These are phyloP conservation scores for Amoebophrya sp. DNA, from an alignment of 169 alveolate genomes.

Conservation along the genomic window DNA sequence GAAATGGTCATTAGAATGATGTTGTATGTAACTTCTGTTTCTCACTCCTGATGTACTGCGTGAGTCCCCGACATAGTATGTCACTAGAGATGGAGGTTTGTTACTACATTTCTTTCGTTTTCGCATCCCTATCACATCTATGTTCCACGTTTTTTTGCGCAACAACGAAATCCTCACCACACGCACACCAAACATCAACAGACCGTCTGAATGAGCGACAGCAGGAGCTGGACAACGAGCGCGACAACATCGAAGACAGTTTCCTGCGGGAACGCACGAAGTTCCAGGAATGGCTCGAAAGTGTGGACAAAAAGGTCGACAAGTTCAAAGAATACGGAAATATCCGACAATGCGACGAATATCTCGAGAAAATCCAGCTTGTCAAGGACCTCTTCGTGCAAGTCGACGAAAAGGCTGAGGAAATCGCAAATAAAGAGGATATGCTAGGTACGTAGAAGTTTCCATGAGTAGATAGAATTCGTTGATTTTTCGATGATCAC, in stretches of 20 bases:
- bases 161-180: slow-evolving; percentile 24
- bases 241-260: slow-evolving; percentile 54
- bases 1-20: too few species aligned
- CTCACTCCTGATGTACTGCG: too few species aligned
- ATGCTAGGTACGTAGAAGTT: too few species aligned
- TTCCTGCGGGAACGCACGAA: slow-evolving; percentile 54
- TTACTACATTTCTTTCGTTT: too few species aligned
- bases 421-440: slow-evolving; percentile 17
- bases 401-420: neutral
- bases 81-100: too few species aligned
- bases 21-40: too few species aligned
- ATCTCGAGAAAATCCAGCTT: neutral
- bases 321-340: slow-evolving; percentile 44
- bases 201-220: slow-evolving; percentile 54
- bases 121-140: too few species aligned
- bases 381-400: slow-evolving; percentile 3
- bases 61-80: too few species aligned
- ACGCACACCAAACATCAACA: neutral
- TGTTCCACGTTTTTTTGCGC: too few species aligned
- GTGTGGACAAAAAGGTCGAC: slow-evolving; percentile 33
- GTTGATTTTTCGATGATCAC: too few species aligned
- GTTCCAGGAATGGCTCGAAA: slow-evolving; percentile 55
- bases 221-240: slow-evolving; percentile 52
- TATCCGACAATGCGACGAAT: neutral
- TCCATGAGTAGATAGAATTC: too few species aligned